Evolutionary conservation across 2,329 filamentous ascomycete genomes (phyloP).

Genomic region (Colletotrichum melonis): DNA sequence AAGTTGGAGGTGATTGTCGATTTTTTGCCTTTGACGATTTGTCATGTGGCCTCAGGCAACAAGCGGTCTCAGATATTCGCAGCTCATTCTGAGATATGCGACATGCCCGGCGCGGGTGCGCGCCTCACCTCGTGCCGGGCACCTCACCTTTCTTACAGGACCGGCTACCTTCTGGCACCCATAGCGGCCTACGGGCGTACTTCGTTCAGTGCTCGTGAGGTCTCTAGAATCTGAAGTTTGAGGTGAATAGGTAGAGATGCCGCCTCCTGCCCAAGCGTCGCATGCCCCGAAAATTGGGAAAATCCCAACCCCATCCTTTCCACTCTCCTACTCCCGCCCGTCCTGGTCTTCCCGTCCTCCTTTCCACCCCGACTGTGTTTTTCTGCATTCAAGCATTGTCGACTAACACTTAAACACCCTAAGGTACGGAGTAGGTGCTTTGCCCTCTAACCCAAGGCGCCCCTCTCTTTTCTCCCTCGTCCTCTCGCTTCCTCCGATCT

Average conservation of each 20-base stretch:
- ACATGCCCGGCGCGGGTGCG: too few relatives aligned
- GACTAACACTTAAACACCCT: background rate
- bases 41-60: slow-evolving; percentile 32
- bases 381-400: slow-evolving; percentile 20
- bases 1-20: background rate
- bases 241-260: background rate
- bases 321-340: slow-evolving; percentile 8
- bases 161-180: too few relatives aligned
- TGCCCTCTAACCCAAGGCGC: slow-evolving; percentile 10
- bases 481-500: slow-evolving; percentile 8
- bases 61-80: slow-evolving; percentile 33
- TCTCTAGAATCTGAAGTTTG: slow-evolving; percentile 13
- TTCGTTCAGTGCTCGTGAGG: background rate
- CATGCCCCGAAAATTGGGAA: slow-evolving; percentile 38
- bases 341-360: slow-evolving; percentile 13
- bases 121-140: too few relatives aligned
- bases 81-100: slow-evolving; percentile 32
- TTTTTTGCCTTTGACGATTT: background rate
- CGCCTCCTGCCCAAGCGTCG: slow-evolving; percentile 36
- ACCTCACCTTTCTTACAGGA: too few relatives aligned
- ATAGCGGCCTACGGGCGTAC: too few relatives aligned
- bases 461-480: slow-evolving; percentile 13
- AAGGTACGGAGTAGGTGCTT: background rate
- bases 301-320: slow-evolving; percentile 43
- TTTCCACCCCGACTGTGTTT: slow-evolving; percentile 2